Evolutionary conservation across 306 rosid genomes (phyloP), one percentile per base, ranked within the genome.

Genomic region (Trifolium subterraneum): DNA sequence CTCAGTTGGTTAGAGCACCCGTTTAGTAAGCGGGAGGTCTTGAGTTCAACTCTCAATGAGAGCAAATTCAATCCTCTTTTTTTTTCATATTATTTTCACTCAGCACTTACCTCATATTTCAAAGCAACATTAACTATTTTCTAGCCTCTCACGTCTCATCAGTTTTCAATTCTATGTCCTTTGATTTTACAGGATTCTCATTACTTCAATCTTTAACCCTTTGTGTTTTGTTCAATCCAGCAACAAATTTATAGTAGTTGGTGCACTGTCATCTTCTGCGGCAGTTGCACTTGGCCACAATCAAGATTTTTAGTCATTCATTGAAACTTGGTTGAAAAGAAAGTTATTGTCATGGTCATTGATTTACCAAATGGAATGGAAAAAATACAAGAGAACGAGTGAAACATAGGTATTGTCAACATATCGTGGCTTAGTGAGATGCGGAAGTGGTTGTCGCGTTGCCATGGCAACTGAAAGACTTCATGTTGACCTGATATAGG

Each of bases 1-100:
- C 60, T 54, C 60, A 54, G 60, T 54, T 54, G 60, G 60, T 54
- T 54, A 54, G 60, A 54, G 60, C 60, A 54, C 60, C 60, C 29
- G 29, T 54, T 54, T 54, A 54, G 60, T 54, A 54, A 54, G 60
- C 60, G 60, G 60, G 60, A 54, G 60, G 60, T 54, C 60, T 54
- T 54, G 60, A 54, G 60, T 54, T 54, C 60, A 54, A 54, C 60
- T 54, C 60, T 54, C 60, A 54, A 54, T 11, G 60, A 54, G 25
- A 54, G 60, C 60, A 54, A 54, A 10, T 3, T 8, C 8, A 0
- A n/a, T n/a, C n/a, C n/a, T 2, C 3, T 0, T 6, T 16, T 16
- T 16, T n/a, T 50, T 22, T 2, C 25, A 22, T 22, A 22, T 22
- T 22, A 1, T 22, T 22, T 22, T 22, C 25, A 22, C 25, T 22